These are phyloP conservation scores for Gamsiella multidivaricata DNA, from an alignment of 192 early-diverging fungal genomes.

Conservation along the genomic window DNA sequence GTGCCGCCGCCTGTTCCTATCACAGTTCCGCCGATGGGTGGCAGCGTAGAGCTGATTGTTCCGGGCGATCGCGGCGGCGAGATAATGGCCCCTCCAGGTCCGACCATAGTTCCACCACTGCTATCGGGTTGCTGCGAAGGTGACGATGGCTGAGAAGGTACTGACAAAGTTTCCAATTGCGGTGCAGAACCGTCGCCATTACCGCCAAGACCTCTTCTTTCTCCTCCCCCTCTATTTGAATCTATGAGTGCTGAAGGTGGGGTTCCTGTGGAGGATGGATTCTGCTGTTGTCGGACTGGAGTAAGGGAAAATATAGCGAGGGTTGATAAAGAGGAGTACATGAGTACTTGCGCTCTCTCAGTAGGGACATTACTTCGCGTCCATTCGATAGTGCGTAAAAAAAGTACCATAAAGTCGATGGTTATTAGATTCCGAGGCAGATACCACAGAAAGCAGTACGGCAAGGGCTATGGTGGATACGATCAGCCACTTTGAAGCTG, in stretches of 20 bases:
- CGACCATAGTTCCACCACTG: slow-evolving; percentile 1
- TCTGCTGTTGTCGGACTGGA: slow-evolving; percentile 4
- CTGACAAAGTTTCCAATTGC: neutral
- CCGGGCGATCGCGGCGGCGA: slow-evolving; percentile 1
- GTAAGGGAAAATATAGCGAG: neutral
- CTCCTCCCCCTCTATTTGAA: neutral
- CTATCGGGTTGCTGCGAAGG: slow-evolving; percentile 3
- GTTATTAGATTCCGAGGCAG: neutral
- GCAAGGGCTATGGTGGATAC: neutral
- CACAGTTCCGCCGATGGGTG: too few species aligned
- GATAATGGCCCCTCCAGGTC: slow-evolving; percentile 11
- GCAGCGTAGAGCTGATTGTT: neutral
- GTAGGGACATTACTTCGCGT: neutral
- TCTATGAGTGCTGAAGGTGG: neutral
- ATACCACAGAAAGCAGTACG: neutral
- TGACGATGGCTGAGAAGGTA: neutral
- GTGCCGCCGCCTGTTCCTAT: neutral
- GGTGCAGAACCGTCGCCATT: too few species aligned
- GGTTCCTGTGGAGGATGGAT: neutral
- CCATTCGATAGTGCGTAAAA: neutral
- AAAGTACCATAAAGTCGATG: slow-evolving; percentile 1
- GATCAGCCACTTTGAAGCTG: neutral
- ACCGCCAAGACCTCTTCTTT: neutral
- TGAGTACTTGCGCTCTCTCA: neutral
- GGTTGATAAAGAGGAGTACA: neutral